Conservation (phyloP, 2,329 filamentous ascomycete genomes). For the Thermothelomyces thermophilus region DNA sequence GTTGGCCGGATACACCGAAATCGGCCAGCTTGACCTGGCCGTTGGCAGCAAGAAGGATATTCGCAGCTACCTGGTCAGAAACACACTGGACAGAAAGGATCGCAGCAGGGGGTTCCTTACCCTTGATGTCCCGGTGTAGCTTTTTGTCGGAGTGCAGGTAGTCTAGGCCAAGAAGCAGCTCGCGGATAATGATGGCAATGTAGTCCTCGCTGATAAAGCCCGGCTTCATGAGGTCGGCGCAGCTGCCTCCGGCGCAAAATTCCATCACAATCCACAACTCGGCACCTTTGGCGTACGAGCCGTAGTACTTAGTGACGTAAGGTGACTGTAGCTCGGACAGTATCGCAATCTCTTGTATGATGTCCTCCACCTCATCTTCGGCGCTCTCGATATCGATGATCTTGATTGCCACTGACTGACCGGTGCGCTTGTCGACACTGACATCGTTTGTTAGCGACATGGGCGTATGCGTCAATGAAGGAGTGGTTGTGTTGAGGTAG, state of each 20-base stretch:
- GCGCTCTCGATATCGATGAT: constrained; percentile 98
- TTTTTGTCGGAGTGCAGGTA: constrained; percentile 96
- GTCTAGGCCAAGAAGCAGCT: constrained; percentile 81
- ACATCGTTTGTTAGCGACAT: constrained; percentile 18
- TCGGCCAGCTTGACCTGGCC: constrained; percentile 96
- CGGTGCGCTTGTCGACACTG: constrained; percentile 86
- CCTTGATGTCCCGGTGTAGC: constrained; percentile 92
- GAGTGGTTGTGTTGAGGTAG: constrained; percentile 13
- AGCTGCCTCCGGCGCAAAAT: constrained; percentile 94
- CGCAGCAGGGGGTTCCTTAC: constrained; percentile 37
- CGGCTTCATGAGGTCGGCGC: constrained; percentile 91
- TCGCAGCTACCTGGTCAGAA: constrained; percentile 60
- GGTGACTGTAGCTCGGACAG: constrained; percentile 92
- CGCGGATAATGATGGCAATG: constrained; percentile 89
- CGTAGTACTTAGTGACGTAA: constrained; percentile 96
- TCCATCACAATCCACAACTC: constrained; percentile 99
- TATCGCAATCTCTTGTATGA: constrained; percentile 97
- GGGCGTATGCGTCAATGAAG: constrained; percentile 1
- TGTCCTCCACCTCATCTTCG: constrained; percentile 98
- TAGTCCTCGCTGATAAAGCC: constrained; percentile 89
- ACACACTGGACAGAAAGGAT: background rate
- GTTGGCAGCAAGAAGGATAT: constrained; percentile 79
- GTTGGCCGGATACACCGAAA: constrained; percentile 92
- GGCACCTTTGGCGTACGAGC: constrained; percentile 90
- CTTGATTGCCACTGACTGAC: constrained; percentile 94